phyloP scores from a whole-genome alignment of 352 stramenopile species.

The Achlya hypogyna region DNA sequence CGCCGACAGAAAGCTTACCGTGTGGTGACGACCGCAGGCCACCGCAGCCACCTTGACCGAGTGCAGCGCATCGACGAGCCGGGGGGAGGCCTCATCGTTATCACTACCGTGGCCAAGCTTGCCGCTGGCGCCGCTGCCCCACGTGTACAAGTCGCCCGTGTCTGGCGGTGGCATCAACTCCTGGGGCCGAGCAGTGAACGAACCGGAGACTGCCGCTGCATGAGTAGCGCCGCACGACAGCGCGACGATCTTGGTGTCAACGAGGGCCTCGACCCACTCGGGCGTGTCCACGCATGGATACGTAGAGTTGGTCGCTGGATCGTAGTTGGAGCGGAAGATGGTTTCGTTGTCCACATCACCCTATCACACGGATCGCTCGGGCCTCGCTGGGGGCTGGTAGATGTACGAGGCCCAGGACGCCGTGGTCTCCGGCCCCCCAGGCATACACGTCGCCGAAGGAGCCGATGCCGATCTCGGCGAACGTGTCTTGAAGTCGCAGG shows the following conservation, averaged over 20 bases:
- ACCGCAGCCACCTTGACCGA: conserved; percentile 48
- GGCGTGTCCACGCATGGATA: conserved; percentile 49
- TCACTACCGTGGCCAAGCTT: conserved; percentile 55
- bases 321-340: conserved; percentile 56
- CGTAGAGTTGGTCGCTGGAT: conserved; percentile 49
- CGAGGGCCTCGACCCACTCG: conserved; percentile 38
- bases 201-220: conserved; percentile 49
- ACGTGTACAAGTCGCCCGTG: conserved; percentile 57
- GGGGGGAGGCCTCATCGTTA: conserved; percentile 43
- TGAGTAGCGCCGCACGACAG: conserved; percentile 59
- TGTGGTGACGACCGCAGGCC: conserved; percentile 47
- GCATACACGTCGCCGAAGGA: conserved; percentile 46
- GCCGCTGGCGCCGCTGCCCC: conserved; percentile 50
- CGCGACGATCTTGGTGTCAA: conserved; percentile 35
- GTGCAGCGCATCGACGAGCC: conserved; percentile 39
- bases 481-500: conserved; percentile 35
- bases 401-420: conserved; percentile 47
- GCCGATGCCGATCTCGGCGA: conserved; percentile 33
- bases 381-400: not conserved
- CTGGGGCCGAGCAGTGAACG: not conserved
- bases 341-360: conserved; percentile 59
- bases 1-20: conserved; percentile 24
- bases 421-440: conserved; percentile 59
- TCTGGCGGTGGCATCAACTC: conserved; percentile 24
- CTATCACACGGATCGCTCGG: conserved; percentile 21